phyloP scores from a whole-genome alignment of 2,329 filamentous ascomycete genomes.

The Macrophomina tecta region DNA sequence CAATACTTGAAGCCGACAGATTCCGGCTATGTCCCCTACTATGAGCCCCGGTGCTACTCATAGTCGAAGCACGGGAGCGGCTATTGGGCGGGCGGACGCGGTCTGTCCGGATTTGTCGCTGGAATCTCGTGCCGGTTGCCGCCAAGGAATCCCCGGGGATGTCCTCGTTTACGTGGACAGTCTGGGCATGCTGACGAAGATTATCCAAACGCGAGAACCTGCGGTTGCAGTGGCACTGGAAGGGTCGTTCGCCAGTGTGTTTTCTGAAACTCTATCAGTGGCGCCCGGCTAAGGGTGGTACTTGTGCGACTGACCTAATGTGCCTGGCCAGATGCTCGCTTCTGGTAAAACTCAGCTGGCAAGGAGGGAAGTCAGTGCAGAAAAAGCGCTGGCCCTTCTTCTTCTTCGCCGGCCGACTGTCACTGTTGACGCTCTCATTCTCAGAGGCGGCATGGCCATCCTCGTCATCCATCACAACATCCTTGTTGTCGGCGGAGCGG shows the following conservation, averaged over 20 bases:
- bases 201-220: slow-evolving; percentile 95
- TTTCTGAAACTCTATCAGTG: slow-evolving; percentile 63
- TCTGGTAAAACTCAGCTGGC: slow-evolving; percentile 90
- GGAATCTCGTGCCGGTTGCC: slow-evolving; percentile 88
- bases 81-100: slow-evolving; percentile 75
- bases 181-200: slow-evolving; percentile 93
- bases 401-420: slow-evolving; percentile 82
- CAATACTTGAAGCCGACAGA: slow-evolving; percentile 85
- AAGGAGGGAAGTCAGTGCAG: slow-evolving; percentile 93
- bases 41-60: slow-evolving; percentile 70
- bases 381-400: slow-evolving; percentile 97
- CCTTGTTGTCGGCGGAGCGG: slow-evolving; percentile 66
- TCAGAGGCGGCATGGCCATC: slow-evolving; percentile 62
- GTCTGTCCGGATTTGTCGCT: slow-evolving; percentile 89
- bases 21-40: slow-evolving; percentile 82
- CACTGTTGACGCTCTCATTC: slow-evolving; percentile 56
- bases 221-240: slow-evolving; percentile 92
- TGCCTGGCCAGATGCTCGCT: slow-evolving; percentile 95
- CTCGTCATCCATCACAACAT: slow-evolving; percentile 79
- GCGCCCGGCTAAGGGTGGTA: slow-evolving; percentile 6
- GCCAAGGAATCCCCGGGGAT: slow-evolving; percentile 94
- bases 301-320: slow-evolving; percentile 70
- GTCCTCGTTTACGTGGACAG: slow-evolving; percentile 96
- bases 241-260: slow-evolving; percentile 95
- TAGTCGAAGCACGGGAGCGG: slow-evolving; percentile 77